Base-by-base conservation (phyloP, 306 rosid species). In the Herpetospermum pedunculosum region DNA sequence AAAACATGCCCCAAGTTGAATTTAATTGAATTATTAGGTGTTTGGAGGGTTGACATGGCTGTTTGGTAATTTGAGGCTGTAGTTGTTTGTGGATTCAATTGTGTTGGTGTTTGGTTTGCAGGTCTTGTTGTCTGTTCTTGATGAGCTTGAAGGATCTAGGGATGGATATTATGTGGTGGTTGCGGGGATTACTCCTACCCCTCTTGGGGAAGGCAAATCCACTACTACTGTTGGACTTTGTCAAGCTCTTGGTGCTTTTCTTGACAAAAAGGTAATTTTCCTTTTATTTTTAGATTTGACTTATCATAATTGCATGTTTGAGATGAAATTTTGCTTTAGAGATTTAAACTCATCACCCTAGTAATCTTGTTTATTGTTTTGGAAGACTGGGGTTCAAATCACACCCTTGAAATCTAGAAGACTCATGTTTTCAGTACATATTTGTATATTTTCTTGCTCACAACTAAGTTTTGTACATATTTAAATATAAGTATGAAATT, bases 231-330 rank as follows among this genome's bases (percentile, higher is more conserved):
- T 94, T 58, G 99, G 99, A 28, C 97, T 94, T 50, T 94, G 99
- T 78, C 99, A 94, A 89, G 99, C 99, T 80, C 81, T 94, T 75
- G 99, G 99, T 73, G 95, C 99, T 84, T 94, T 85, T 81, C 99
- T 91, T 79, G 87, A 94, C 73, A 94, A 88, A 77, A 94, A 91
- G 96, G 98, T 94, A 48, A 34, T 47, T 1, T 19, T 25, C 25
- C 23, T 62, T 41, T 26, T 40, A n/a, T 21, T n/a, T 35, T 63
- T 37, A 2, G 29, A 34, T 35, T 35, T 41, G 32, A 37, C 48
- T 64, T 21, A 4, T 19, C 26, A 62, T 62, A 62, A 19, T n/a
- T 58, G n/a, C 38, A 58, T 58, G 37, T 29, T 14, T n/a, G n/a
- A n/a, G n/a, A n/a, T n/a, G n/a, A n/a, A n/a, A n/a, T n/a, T n/a